A percentile compares a stretch with the other conserved stretches of the same genome.
Conservation (phyloP, 176 grass and related monocot species). For the Hordeum vulgare region MorexV3_pseudomolecules_assembly NC_058522.1:583131605-583132104, state of each 20-base stretch:
- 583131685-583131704: not conserved
- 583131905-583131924: not conserved
- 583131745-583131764: not conserved
- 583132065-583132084: slow-evolving; percentile 70
- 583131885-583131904: slow-evolving; percentile 32
- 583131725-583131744: not conserved
- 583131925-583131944: slow-evolving; percentile 12
- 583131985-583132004: slow-evolving; percentile 43
- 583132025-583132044: slow-evolving; percentile 76
- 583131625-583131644: not conserved
- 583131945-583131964: not conserved
- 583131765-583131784: not conserved
- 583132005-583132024: slow-evolving; percentile 43
- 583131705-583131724: not conserved
- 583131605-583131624: not conserved
- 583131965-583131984: not conserved
- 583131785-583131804: slow-evolving; percentile 1
- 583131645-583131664: not conserved
- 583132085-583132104: slow-evolving; percentile 77
- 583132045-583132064: slow-evolving; percentile 49
- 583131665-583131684: not conserved
- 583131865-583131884: slow-evolving; percentile 35
- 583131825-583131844: slow-evolving; percentile 42
- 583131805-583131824: slow-evolving; percentile 43
- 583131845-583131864: slow-evolving; percentile 25